Evolutionary conservation across 2,329 filamentous ascomycete species (phyloP).

Genomic region (Calonectria honghensis): DNA sequence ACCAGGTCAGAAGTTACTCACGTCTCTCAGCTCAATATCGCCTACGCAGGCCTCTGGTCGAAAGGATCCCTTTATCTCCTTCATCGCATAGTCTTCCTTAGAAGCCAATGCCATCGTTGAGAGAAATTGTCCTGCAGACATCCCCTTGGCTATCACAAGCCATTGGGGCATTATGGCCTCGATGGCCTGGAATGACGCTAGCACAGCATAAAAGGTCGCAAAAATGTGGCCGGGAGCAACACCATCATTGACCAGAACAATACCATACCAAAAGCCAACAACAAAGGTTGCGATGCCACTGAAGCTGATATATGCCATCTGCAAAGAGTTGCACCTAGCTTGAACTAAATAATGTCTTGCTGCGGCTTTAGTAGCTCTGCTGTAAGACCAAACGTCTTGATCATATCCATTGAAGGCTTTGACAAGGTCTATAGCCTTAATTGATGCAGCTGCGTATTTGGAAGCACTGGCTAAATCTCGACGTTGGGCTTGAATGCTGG

Average conservation of each 20-base stretch:
- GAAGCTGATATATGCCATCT: slow-evolving; percentile 84
- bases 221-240: slow-evolving; percentile 80
- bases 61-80: slow-evolving; percentile 32
- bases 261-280: slow-evolving; percentile 92
- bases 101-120: slow-evolving; percentile 64
- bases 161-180: slow-evolving; percentile 85
- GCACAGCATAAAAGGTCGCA: slow-evolving; percentile 89
- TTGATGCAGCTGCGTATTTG: slow-evolving; percentile 81
- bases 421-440: slow-evolving; percentile 87
- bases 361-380: slow-evolving; percentile 72
- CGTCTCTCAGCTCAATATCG: slow-evolving; percentile 81
- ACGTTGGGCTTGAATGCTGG: slow-evolving; percentile 82
- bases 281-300: slow-evolving; percentile 88
- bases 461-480: slow-evolving; percentile 80
- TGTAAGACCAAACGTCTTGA: slow-evolving; percentile 81
- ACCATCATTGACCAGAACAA: slow-evolving; percentile 78
- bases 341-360: slow-evolving; percentile 80
- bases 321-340: slow-evolving; percentile 80
- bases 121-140: slow-evolving; percentile 81
- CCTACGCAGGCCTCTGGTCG: slow-evolving; percentile 73
- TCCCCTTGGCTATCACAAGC: slow-evolving; percentile 86
- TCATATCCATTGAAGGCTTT: slow-evolving; percentile 88
- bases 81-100: slow-evolving; percentile 4
- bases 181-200: slow-evolving; percentile 85
- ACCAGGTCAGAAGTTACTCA: slow-evolving; percentile 61